Conservation (phyloP, 805 yeast species). For the Nakazawaea holstii region DNA sequence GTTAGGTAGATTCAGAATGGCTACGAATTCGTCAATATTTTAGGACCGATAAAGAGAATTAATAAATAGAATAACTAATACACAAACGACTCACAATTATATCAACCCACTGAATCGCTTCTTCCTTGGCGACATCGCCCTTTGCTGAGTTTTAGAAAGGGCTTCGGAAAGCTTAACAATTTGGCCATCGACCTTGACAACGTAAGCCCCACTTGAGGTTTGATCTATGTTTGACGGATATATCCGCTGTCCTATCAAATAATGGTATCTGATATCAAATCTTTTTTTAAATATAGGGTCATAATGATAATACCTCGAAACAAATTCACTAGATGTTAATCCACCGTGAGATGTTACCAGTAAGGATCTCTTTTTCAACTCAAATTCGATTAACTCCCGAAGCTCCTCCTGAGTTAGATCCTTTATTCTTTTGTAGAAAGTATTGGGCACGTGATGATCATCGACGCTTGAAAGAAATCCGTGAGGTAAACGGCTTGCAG, state of each 20-base stretch:
- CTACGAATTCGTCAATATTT: no score
- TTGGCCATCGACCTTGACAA: background rate
- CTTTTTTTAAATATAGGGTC: background rate
- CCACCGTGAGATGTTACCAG: background rate
- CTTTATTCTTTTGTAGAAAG: background rate
- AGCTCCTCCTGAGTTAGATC: background rate
- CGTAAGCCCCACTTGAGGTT: background rate
- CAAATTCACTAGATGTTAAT: background rate
- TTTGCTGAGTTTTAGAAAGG: background rate
- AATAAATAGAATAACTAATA: no score
- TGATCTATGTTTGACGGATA: background rate
- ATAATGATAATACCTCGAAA: no score
- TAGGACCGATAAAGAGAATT: no score
- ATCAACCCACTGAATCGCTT: background rate
- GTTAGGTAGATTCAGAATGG: no score
- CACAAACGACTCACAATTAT: background rate
- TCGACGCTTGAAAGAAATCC: background rate
- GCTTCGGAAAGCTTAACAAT: background rate
- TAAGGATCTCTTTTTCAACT: background rate
- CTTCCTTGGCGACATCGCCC: background rate
- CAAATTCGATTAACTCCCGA: background rate
- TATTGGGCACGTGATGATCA: background rate
- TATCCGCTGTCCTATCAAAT: background rate
- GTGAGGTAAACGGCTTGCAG: no score
- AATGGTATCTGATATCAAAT: background rate